Base-by-base conservation (phyloP, 495 filamentous ascomycete species). In the Aspergillus leporis region DNA sequence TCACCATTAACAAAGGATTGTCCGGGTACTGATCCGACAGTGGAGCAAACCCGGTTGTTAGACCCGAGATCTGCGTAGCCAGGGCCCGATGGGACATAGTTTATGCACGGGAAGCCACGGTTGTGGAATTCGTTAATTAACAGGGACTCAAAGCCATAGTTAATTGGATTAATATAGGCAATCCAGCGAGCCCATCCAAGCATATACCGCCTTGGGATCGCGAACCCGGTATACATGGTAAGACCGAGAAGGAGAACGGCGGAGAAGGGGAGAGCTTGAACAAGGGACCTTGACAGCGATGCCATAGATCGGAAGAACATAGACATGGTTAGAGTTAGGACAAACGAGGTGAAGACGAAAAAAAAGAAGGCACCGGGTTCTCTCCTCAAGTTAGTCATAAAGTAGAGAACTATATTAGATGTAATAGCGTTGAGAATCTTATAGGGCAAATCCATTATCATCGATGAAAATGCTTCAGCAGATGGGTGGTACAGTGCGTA, bases 261-360 rank as follows among this genome's bases (percentile, higher is more conserved):
- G 8, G 71, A 62, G 4, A 66, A 56, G 3, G 63, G 67, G 63
- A 78, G 67, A 0, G 75, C 74, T 60, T 78, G 74, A 0, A 85
- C 83, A 19, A 93, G 73, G 5, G 89, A 89, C 31, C 87, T 78
- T 22, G 91, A 88, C 4, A 85, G 66, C n/a, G 88, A 82, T 12
- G 84, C 91, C 59, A 95, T 90, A 6, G 83, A 85, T 12, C 92
- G 84, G 81, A 94, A 95, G 47, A 89, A 79, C 62, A 76, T 76
- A 5, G 77, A 78, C 83, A 88, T 86, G 48, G 82, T 81, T 47
- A 87, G 70, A 4, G 78, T 84, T 3, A 70, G 71, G 9, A 83
- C 38, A 49, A 81, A 78, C 9, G 73, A 73, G 45, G 85, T 72
- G 7, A 88, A 66, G 23, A 81, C 76, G 70, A 79, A 87, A 31